Conservation (phyloP, 176 grass and related monocot genomes). For the Typha latifolia region DNA sequence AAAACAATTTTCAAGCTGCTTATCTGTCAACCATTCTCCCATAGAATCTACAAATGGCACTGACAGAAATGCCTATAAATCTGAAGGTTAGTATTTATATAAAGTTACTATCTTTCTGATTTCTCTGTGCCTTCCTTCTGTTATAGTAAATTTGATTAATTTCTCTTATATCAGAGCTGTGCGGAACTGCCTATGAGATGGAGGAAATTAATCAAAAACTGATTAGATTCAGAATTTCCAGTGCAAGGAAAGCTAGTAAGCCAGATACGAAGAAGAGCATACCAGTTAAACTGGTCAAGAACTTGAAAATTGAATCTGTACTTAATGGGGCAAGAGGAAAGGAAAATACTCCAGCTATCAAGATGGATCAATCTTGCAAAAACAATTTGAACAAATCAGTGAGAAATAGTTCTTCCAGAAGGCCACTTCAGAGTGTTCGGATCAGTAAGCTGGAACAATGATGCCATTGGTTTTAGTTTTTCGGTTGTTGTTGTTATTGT, state of each 20-base stretch:
- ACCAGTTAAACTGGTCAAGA: not conserved
- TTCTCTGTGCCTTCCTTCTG: not conserved
- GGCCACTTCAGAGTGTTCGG: not conserved
- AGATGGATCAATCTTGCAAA: not conserved
- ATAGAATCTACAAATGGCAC: too few species aligned
- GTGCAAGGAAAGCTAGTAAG: not conserved
- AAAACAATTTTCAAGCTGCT: not conserved
- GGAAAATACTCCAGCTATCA: slow-evolving; percentile 6
- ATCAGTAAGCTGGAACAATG: not conserved
- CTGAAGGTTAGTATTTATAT: not conserved
- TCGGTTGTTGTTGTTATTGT: not conserved
- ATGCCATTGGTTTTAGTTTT: not conserved
- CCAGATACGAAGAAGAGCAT: not conserved
- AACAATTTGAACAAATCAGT: not conserved
- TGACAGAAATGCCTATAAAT: not conserved
- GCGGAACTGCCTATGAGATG: not conserved
- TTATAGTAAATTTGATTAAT: not conserved
- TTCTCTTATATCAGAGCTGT: not conserved
- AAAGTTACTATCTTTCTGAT: not conserved
- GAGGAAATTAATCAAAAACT: not conserved
- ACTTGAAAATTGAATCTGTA: not conserved
- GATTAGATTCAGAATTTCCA: not conserved
- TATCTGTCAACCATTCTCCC: not conserved
- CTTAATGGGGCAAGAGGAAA: not conserved
- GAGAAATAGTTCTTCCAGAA: not conserved